Percentiles rank a stretch among this genome's conserved stretches.
phyloP scores from a whole-genome alignment of 2,329 filamentous ascomycete genomes.

The Fusarium concolor region DNA sequence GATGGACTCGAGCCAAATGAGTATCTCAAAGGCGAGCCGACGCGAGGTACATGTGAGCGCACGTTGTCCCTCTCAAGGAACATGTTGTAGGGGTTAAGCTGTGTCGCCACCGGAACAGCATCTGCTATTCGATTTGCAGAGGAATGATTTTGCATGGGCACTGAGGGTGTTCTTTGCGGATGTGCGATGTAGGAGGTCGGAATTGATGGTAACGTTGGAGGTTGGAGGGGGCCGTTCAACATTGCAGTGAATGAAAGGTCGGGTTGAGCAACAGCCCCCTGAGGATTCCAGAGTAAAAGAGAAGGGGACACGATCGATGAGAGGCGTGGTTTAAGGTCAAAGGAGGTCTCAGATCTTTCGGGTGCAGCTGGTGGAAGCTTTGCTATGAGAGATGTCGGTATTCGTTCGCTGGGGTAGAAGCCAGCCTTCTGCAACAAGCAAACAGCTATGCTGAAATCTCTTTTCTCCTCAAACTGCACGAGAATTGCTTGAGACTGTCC shows the following conservation, averaged over 20 bases:
- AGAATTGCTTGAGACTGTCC: conserved; percentile 43
- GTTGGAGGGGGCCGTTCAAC: conserved; percentile 18
- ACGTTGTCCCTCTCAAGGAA: conserved; percentile 25
- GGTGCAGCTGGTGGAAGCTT: neutral
- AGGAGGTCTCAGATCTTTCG: neutral
- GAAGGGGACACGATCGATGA: conserved; percentile 43
- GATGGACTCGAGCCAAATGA: conserved; percentile 23
- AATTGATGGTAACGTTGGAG: neutral
- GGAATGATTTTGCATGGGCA: neutral
- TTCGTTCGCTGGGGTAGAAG: conserved; percentile 43
- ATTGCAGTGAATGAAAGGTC: conserved; percentile 28
- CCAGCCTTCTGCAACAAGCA: conserved; percentile 50
- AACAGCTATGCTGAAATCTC: conserved; percentile 50
- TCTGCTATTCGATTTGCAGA: neutral
- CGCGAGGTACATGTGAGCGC: conserved; percentile 37
- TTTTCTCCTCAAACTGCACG: conserved; percentile 46
- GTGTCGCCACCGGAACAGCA: conserved; percentile 3
- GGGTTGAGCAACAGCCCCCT: conserved; percentile 2
- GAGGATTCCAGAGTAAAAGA: neutral
- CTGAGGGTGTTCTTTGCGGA: conserved; percentile 28
- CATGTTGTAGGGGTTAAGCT: conserved; percentile 44
- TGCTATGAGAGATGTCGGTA: conserved; percentile 6
- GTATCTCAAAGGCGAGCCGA: conserved; percentile 47
- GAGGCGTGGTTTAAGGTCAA: conserved; percentile 37
- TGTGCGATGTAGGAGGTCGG: neutral